Percentiles rank a stretch among this genome's conserved stretches.
Conservation (phyloP, 1,139 yeast genomes). For the Protomyces inouyei region DNA sequence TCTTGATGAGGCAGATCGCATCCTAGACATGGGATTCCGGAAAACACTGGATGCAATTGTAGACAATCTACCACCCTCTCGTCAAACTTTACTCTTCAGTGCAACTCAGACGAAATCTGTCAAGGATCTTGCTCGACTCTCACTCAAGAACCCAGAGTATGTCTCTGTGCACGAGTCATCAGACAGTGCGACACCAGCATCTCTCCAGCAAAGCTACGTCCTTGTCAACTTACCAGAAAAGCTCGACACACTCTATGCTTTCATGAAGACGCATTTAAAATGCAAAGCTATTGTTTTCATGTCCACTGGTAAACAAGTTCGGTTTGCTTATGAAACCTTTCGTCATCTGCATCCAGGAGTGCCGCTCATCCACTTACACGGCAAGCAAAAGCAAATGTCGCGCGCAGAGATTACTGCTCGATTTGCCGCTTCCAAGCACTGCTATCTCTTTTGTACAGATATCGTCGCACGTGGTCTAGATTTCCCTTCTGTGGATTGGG, state of each 20-base stretch:
- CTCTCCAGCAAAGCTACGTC: slow-evolving; percentile 77
- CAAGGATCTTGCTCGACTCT: slow-evolving; percentile 79
- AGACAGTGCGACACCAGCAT: slow-evolving; percentile 67
- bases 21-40: slow-evolving; percentile 94
- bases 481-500: slow-evolving; percentile 98
- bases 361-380: slow-evolving; percentile 83
- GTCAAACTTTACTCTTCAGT: slow-evolving; percentile 85
- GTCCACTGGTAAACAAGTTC: slow-evolving; percentile 92
- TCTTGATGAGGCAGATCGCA: slow-evolving; percentile 93
- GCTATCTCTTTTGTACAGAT: slow-evolving; percentile 91
- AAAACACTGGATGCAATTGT: slow-evolving; percentile 81
- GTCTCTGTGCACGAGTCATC: slow-evolving; percentile 52
- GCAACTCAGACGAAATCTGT: slow-evolving; percentile 93
- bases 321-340: slow-evolving; percentile 85
- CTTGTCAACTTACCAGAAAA: slow-evolving; percentile 70
- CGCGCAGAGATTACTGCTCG: slow-evolving; percentile 83
- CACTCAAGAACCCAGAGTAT: slow-evolving; percentile 66
- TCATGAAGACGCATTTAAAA: slow-evolving; percentile 81
- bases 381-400: slow-evolving; percentile 91
- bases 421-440: slow-evolving; percentile 78
- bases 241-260: slow-evolving; percentile 80
- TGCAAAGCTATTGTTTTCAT: slow-evolving; percentile 80
- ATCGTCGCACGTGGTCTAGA: slow-evolving; percentile 96
- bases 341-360: slow-evolving; percentile 94
- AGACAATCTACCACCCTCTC: slow-evolving; percentile 66